Evolutionary conservation across 352 stramenopile genomes (phyloP), one percentile per base, ranked within the genome.

Genomic region (Blastocystis sp.): DNA sequence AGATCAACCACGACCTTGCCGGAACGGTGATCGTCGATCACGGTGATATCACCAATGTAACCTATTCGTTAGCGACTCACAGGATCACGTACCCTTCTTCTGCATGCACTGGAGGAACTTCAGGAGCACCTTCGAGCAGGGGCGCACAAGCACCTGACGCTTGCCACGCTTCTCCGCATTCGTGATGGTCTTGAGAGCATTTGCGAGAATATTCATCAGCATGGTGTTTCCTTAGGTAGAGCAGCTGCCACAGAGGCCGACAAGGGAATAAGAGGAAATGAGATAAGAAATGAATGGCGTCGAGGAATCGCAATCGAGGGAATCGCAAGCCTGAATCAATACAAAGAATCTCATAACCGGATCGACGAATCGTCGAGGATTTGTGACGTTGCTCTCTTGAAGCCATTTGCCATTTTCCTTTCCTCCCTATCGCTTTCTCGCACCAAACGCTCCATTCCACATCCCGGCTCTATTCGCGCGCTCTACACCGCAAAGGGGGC

Each of bases 21-120:
- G 88, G 95, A 94, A 91, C 98, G 95, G 95, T 99, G 98, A 94
- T 99, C 97, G 93, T 99, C 98, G 76, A 99, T 93, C 92, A 99
- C 98, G 94, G 99, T 97, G 92, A 99, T 99, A 93, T 99, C 98
- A 88, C 97, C 97, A 93, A 99, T 99, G 96, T 99, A 99, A 92
- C 97, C 96, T 97, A 90, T 13, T 3, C 80, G 67, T 29, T 62
- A 45, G 59, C 16, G 16, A 55, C 41, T 31, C 24, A 26, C 33
- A 61, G 90, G 26, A 21, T 26, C 33, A 92, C 94, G 92, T 92
- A 97, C 95, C 96, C 93, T 99, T 97, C 94, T 98, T 98, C 95
- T 99, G 97, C 97, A 99, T 99, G 71, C 96, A 95, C 94, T 98
- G 96, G 91, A 99, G 95, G 93, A 99, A 99, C 95, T 99, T 99